Evolutionary conservation across 2,329 filamentous ascomycete genomes (phyloP), one percentile per base, ranked within the genome.

Genomic region (Aspergillus fumigatus): DNA sequence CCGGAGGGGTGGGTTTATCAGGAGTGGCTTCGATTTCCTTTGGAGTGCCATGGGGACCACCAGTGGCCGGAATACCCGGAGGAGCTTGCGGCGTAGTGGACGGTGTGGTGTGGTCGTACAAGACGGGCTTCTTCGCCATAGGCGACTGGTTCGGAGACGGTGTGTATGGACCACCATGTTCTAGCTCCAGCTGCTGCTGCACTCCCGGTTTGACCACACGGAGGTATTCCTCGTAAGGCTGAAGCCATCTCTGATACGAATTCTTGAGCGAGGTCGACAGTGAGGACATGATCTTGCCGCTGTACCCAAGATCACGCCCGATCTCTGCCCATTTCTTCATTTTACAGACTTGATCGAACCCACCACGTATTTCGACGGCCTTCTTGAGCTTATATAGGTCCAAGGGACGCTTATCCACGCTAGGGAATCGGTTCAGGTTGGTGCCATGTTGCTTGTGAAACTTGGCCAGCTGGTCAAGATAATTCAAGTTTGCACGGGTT

Each of bases 301-400:
- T 97, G 75, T 99, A 99, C 54, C 94, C 94, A 50, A 99, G 79
- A 71, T 97, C 94, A 68, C 94, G 87, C 35, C 94, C 94, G 65
- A 99, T 97, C 74, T 99, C 94, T 17, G 94, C 94, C 94, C 94
- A 99, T 78, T 97, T 97, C 77, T 99, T 99, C 55, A 88, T 83
- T 75, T 96, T 97, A 82, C 94, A 99, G 48, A 99, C 94, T 69
- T 90, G 90, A 54, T 97, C 92, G 66, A 99, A 99, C 3, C 94
- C 94, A 49, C 94, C 94, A 60, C 94, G 86, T 29, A 90, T 88
- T 71, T 97, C 94, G 38, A 99, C 94, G 0, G 93, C 93, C 71
- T 97, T 97, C 74, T 97, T 97, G 58, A 99, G 79, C 66, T 93
- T 91, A 77, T 96, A 99, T 17, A 99, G 80, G 70, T 99, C 94